phyloP scores from a whole-genome alignment of 2,329 filamentous ascomycete species.

The Fusarium sp. region DNA sequence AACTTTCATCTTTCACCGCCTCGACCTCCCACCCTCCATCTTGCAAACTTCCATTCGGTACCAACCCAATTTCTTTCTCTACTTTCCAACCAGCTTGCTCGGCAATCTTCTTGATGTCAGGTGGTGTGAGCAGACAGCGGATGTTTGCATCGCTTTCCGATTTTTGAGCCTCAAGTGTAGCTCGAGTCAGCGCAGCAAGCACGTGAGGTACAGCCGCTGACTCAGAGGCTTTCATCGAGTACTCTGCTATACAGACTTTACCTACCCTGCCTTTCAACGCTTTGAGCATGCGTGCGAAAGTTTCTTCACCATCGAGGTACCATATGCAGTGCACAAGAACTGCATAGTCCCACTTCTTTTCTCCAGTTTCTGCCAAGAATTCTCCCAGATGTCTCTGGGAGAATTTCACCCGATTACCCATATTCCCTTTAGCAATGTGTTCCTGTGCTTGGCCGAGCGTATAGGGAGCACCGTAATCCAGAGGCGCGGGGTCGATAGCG shows the following conservation, averaged over 20 bases:
- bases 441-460: conserved; percentile 23
- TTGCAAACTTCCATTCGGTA: neutral
- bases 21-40: conserved; percentile 20
- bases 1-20: neutral
- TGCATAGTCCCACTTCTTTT: conserved; percentile 12
- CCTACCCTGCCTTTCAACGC: neutral
- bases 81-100: neutral
- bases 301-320: conserved; percentile 10
- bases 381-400: neutral
- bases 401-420: neutral
- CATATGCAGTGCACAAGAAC: conserved; percentile 20
- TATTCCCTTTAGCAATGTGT: neutral
- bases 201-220: conserved; percentile 10
- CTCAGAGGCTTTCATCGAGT: conserved; percentile 22
- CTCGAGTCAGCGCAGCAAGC: conserved; percentile 5
- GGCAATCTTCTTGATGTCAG: conserved; percentile 9
- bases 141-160: conserved; percentile 11
- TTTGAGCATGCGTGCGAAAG: neutral
- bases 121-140: conserved; percentile 7
- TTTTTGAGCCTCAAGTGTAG: conserved; percentile 15
- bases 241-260: conserved; percentile 17
- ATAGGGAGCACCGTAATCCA: conserved; percentile 23
- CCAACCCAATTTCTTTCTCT: neutral
- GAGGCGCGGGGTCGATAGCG: conserved; percentile 25
- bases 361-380: neutral